phyloP scores from a whole-genome alignment of 345 rosid genomes.

The Excoecaria cochinchinensis region DNA sequence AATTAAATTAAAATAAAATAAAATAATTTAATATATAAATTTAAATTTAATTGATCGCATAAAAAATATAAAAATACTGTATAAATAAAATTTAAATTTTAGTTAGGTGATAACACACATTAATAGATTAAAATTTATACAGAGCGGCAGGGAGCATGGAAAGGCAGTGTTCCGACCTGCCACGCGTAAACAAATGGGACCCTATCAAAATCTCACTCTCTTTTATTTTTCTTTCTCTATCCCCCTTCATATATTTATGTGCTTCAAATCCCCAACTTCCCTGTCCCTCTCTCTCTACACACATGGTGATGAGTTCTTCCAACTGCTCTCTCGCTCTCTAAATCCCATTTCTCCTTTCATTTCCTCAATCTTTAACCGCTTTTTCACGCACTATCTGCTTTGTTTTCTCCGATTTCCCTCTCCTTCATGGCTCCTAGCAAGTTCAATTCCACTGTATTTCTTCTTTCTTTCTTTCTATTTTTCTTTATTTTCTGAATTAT shows the following conservation, averaged over 20 bases:
- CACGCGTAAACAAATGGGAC: constrained; percentile 12
- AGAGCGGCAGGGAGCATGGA: too few species aligned
- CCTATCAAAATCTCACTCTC: constrained; percentile 1
- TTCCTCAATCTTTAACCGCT: constrained; percentile 1
- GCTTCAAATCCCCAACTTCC: neutral
- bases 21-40: too few species aligned
- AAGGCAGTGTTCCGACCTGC: neutral
- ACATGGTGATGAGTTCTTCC: neutral
- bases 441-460: constrained; percentile 46
- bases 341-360: neutral
- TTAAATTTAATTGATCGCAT: too few species aligned
- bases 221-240: neutral
- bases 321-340: constrained; percentile 7
- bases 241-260: neutral
- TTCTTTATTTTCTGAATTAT: neutral
- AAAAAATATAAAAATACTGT: too few species aligned
- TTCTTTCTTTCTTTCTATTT: constrained; percentile 10
- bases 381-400: neutral
- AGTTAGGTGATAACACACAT: too few species aligned
- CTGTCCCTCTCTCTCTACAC: neutral
- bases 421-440: constrained; percentile 54
- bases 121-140: too few species aligned
- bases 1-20: too few species aligned
- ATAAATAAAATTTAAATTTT: too few species aligned
- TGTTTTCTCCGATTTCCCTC: neutral